Base-by-base conservation (phyloP, 1,139 yeast species). In the Taphrina sp. region DNA sequence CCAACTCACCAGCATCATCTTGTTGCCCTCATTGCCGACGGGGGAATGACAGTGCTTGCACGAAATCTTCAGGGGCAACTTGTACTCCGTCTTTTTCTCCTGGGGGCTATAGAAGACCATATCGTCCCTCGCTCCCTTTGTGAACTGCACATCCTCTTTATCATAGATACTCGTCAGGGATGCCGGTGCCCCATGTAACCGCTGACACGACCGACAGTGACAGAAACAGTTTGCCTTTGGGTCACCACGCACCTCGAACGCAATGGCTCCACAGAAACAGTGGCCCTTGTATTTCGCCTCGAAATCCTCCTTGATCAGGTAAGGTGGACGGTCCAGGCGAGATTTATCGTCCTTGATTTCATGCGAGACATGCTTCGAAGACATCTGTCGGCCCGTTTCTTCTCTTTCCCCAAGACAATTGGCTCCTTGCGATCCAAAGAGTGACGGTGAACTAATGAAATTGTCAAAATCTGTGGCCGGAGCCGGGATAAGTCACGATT, bases 151-250 rank as follows among this genome's bases (percentile, higher is more conserved):
- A 1, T 23, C n/a, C 14, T 34, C 41, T n/a, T 39, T 39, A 3
- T 14, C 37, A 31, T 41, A 52, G 43, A 52, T 52, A 43, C 37
- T 28, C 24, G 45, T 28, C 36, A 42, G 37, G 1, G 56, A 31
- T 1, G 42, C 26, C 3, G 56, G 56, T 8, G 56, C 49, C 4
- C 47, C 46, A 37, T 52, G 56, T 17, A 52, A 22, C 12, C 49
- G 56, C 29, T 52, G 56, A 16, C 56, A 52, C 10, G 42, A 26
- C 12, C 46, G 46, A 28, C 56, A 52, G 49, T 52, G 56, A 19
- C 56, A 52, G 26, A 42, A 41, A 1, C 23, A 26, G 7, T 23
- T 35, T 19, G 45, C 34, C 20, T 42, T 35, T 3, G 56, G 56
- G 16, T 14, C 36, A 16, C 49, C 56, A 14, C 22, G n/a, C 8